These are phyloP conservation scores for Puccinia coronata DNA, from an alignment of 1,284 basidiomycete genomes.

Conservation along the genomic window DNA sequence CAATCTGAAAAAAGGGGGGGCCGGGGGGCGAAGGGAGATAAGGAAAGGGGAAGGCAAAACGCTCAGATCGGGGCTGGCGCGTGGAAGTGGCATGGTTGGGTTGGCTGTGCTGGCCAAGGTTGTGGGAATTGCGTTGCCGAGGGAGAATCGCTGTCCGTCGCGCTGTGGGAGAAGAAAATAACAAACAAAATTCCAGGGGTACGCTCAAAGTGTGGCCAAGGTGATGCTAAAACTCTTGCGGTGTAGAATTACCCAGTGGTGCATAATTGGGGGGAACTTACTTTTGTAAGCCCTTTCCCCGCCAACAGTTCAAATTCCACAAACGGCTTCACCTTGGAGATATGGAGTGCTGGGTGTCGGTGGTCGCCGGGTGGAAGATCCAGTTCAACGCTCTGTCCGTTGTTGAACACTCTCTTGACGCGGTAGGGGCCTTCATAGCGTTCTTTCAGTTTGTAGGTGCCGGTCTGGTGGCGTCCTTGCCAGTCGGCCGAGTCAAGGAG, in stretches of 20 bases:
- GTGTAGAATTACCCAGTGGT: not conserved
- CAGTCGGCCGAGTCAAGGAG: not conserved
- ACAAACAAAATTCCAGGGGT: not conserved
- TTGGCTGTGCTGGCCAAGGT: no score
- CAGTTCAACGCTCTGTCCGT: not conserved
- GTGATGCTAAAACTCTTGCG: not conserved
- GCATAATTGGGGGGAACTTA: not conserved
- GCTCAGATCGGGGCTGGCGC: not conserved
- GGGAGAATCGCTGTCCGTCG: no score
- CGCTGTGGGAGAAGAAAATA: not conserved
- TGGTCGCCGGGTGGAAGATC: not conserved
- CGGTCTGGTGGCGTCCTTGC: not conserved
- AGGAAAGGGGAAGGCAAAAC: not conserved
- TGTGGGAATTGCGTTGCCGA: no score
- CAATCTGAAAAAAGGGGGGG: no score
- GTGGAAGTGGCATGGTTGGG: not conserved
- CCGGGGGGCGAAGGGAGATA: not conserved
- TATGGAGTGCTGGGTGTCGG: not conserved
- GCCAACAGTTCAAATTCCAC: not conserved
- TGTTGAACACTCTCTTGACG: not conserved
- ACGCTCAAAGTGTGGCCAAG: not conserved
- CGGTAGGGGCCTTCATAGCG: not conserved
- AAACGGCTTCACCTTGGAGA: not conserved
- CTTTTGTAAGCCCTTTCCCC: not conserved
- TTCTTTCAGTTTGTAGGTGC: not conserved